Evolutionary conservation across 495 filamentous ascomycete genomes (phyloP), one percentile per base, ranked within the genome.

Genomic region (Aspergillus incahuasiensis): DNA sequence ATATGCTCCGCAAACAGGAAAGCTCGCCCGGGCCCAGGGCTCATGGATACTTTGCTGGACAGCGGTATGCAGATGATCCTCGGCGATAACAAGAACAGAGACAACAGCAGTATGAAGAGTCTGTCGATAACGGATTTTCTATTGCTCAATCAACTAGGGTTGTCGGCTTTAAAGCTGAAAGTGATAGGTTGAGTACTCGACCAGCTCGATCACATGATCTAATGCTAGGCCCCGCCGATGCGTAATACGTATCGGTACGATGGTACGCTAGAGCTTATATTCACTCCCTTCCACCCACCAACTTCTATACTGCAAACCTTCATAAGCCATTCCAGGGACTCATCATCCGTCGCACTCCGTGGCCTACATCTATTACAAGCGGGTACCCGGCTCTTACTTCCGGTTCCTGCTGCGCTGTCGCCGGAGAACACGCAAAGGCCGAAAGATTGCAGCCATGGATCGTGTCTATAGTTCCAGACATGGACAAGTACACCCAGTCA

Each of bases 1-100:
- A 54, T 42, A 40, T 43, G 32, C 18, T 34, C 54, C 38, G 54
- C 54, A 56, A 56, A 24, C 54, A 25, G 20, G 25, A 18, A 19
- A 3, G 1, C n/a, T 35, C 4, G 32, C 13, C 16, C 43, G 25
- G n/a, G n/a, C n/a, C n/a, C n/a, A n/a, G n/a, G n/a, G 24, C n/a
- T 47, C 45, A 46, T 30, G 22, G 22, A 25, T 13, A n/a, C 6
- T n/a, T 24, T 47, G 25, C n/a, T 20, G 32, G 22, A 25, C n/a
- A 15, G 28, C 28, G 25, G 20, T 24, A 45, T 47, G 25, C 45
- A 32, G 25, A 47, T 32, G 16, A 46, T 46, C 43, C 21, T 45
- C 2, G 18, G 21, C 21, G 21, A 40, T 18, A 6, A 18, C 15
- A 40, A 16, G 38, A 16, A 1, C n/a, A 40, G 18, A 6, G 5